phyloP scores from a whole-genome alignment of 352 stramenopile species.

The Phytophthora sp. region DNA sequence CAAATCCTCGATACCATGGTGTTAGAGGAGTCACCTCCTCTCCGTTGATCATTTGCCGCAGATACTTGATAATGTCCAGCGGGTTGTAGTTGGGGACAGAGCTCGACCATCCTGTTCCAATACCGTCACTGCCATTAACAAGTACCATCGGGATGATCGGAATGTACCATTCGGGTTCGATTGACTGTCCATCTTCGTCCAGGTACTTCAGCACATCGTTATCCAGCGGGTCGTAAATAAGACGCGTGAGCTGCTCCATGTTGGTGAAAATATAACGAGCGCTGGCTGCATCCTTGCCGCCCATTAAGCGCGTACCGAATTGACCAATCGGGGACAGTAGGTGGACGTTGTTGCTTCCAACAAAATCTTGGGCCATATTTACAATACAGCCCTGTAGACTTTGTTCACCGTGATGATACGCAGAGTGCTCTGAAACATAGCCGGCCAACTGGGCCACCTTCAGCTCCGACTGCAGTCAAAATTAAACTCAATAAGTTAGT shows the following conservation, averaged over 20 bases:
- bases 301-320: conserved; percentile 97
- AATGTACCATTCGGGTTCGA: conserved; percentile 93
- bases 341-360: conserved; percentile 98
- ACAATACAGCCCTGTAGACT: conserved; percentile 96
- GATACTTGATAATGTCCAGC: conserved; percentile 84
- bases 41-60: conserved; percentile 69
- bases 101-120: conserved; percentile 96
- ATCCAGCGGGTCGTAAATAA: conserved; percentile 90
- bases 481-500: conserved; percentile 8
- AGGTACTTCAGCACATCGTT: conserved; percentile 92
- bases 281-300: conserved; percentile 95
- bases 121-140: conserved; percentile 97
- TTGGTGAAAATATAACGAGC: conserved; percentile 96
- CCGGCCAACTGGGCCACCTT: conserved; percentile 95
- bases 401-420: conserved; percentile 98
- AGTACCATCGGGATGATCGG: conserved; percentile 98
- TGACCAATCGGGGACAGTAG: conserved; percentile 96
- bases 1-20: conserved; percentile 95
- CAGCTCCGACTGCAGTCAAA: conserved; percentile 60
- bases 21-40: conserved; percentile 65
- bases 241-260: conserved; percentile 82
- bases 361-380: conserved; percentile 98
- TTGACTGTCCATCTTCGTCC: conserved; percentile 92
- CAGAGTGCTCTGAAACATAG: conserved; percentile 98
- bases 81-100: conserved; percentile 94